These are phyloP conservation scores for Decorospora gaudefroyi DNA, from an alignment of 2,329 filamentous ascomycete species.

Conservation along the genomic window DNA sequence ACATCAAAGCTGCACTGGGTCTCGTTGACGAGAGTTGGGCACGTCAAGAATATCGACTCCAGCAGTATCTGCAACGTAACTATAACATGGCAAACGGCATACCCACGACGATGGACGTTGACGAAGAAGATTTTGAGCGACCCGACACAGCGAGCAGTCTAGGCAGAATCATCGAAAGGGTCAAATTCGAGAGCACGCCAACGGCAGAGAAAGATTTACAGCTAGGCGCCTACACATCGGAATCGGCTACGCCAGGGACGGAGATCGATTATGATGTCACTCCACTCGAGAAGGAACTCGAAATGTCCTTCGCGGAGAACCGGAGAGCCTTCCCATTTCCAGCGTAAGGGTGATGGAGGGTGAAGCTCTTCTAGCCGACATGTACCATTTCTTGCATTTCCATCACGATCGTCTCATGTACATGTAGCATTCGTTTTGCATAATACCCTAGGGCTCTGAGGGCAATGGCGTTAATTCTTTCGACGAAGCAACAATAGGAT, in stretches of 20 bases:
- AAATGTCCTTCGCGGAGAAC: constrained; percentile 37
- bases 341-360: background rate
- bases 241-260: constrained; percentile 9
- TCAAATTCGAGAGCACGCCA: constrained; percentile 53
- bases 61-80: constrained; percentile 55
- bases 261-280: constrained; percentile 22
- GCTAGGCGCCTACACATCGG: constrained; percentile 23
- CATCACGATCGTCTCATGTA: constrained; percentile 1
- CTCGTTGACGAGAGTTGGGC: constrained; percentile 57
- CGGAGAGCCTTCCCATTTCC: constrained; percentile 15
- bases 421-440: constrained; percentile 9
- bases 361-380: background rate
- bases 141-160: constrained; percentile 49
- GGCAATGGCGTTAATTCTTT: background rate
- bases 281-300: constrained; percentile 38
- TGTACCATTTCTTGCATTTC: background rate
- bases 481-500: background rate
- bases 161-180: constrained; percentile 51
- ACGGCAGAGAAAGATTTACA: constrained; percentile 47
- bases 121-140: constrained; percentile 54
- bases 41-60: constrained; percentile 53
- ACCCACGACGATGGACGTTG: constrained; percentile 50
- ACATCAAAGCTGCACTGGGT: constrained; percentile 55
- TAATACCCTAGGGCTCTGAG: background rate
- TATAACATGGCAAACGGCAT: constrained; percentile 52